Percentiles rank a stretch among this genome's conserved stretches.
phyloP scores from a whole-genome alignment of 2,329 filamentous ascomycete genomes.

The Penicillium sp. region DNA sequence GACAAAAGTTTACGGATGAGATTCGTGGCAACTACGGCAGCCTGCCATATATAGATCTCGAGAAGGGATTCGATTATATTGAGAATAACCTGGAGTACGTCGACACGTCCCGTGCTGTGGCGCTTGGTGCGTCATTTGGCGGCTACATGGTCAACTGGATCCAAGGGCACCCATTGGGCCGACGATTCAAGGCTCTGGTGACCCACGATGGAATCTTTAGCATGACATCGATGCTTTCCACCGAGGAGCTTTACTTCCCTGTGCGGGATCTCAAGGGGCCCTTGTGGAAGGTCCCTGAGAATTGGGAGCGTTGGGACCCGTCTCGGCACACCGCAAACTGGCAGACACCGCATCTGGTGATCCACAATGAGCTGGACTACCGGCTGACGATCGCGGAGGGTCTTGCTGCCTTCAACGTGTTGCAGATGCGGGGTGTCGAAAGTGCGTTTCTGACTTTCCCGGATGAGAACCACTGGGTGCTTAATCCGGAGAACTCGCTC shows the following conservation, averaged over 20 bases:
- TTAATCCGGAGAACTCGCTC: constrained; percentile 83
- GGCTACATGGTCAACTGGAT: constrained; percentile 56
- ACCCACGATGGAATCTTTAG: constrained; percentile 46
- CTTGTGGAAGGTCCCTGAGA: constrained; percentile 43
- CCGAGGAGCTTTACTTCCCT: constrained; percentile 51
- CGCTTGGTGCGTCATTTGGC: constrained; percentile 49
- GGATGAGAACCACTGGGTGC: constrained; percentile 71
- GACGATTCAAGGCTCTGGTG: constrained; percentile 51
- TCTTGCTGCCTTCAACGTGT: constrained; percentile 71
- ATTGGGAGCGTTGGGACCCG: constrained; percentile 53
- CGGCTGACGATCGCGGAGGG: constrained; percentile 80
- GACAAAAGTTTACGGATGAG: constrained; percentile 46
- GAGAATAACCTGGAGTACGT: constrained; percentile 44
- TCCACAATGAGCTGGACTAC: constrained; percentile 87
- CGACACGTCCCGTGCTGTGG: constrained; percentile 46
- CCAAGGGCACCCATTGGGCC: constrained; percentile 46
- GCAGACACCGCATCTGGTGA: constrained; percentile 78
- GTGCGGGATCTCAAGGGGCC: constrained; percentile 46
- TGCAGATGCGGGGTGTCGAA: constrained; percentile 65
- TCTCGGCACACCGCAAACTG: constrained; percentile 55
- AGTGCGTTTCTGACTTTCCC: constrained; percentile 75
- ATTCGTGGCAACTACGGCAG: constrained; percentile 49
- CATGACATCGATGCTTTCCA: constrained; percentile 38
- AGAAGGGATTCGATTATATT: constrained; percentile 47
- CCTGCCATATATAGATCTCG: constrained; percentile 48